Evolutionary conservation across 2,329 filamentous ascomycete genomes (phyloP).

Genomic region (Fusarium sp.): DNA sequence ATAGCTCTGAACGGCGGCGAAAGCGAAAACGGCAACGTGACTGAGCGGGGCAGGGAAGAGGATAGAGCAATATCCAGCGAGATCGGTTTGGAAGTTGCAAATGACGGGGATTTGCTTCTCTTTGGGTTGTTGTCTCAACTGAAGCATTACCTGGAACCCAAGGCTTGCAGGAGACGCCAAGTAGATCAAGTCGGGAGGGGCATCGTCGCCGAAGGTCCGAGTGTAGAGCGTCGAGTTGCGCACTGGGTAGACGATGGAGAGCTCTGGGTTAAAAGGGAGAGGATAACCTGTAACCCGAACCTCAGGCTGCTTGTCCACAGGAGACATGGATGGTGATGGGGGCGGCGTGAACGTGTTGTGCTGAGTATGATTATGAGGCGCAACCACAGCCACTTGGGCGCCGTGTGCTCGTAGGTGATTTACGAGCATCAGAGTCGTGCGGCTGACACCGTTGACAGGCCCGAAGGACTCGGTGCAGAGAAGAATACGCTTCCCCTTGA

Average conservation of each 20-base stretch:
- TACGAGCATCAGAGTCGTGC: conserved; percentile 79
- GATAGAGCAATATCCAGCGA: conserved; percentile 79
- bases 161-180: conserved; percentile 79
- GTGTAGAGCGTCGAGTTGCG: conserved; percentile 74
- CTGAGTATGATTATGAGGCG: conserved; percentile 71
- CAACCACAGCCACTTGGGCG: conserved; percentile 76
- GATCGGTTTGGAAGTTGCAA: conserved; percentile 81
- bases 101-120: conserved; percentile 72
- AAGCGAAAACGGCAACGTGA: conserved; percentile 72
- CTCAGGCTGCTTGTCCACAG: conserved; percentile 60
- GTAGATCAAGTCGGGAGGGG: conserved; percentile 76
- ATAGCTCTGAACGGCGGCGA: conserved; percentile 76
- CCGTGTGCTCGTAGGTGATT: conserved; percentile 77
- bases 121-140: conserved; percentile 72
- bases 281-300: conserved; percentile 76
- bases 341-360: conserved; percentile 69
- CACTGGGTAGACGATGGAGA: conserved; percentile 80
- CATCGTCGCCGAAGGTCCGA: conserved; percentile 68
- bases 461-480: conserved; percentile 81
- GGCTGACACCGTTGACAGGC: conserved; percentile 81
- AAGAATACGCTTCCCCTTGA: conserved; percentile 75
- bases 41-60: conserved; percentile 77
- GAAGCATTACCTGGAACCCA: conserved; percentile 80
- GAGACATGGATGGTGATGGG: conserved; percentile 53
- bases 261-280: conserved; percentile 79